Percentiles rank a stretch among this genome's conserved stretches.
phyloP scores from a whole-genome alignment of 495 filamentous ascomycete species.

The Penicillium fimorum region DNA sequence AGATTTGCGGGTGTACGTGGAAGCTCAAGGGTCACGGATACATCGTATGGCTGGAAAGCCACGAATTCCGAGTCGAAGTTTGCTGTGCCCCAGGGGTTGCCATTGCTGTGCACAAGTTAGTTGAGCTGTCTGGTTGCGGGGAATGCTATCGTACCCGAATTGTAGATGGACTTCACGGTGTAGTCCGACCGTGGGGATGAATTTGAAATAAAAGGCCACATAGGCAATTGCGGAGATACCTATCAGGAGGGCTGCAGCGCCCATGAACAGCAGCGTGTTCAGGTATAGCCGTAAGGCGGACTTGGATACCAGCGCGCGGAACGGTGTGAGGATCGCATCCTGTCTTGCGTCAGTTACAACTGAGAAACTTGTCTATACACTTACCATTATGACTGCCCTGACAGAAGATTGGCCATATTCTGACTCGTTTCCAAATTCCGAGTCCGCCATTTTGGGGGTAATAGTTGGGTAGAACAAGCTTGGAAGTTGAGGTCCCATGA shows the following conservation, averaged over 20 bases:
- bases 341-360: conserved; percentile 21
- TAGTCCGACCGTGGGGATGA: conserved; percentile 70
- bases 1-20: conserved; percentile 57
- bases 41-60: conserved; percentile 58
- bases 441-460: conserved; percentile 28
- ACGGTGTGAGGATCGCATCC: conserved; percentile 34
- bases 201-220: conserved; percentile 73
- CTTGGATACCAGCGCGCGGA: conserved; percentile 58
- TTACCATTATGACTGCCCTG: conserved; percentile 15
- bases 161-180: conserved; percentile 73
- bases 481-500: not conserved
- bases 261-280: conserved; percentile 61
- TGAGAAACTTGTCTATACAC: not conserved
- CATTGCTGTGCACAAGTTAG: conserved; percentile 29
- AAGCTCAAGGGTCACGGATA: conserved; percentile 69
- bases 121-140: not conserved
- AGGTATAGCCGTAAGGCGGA: conserved; percentile 70
- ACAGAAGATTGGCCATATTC: conserved; percentile 21
- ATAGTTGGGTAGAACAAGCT: conserved; percentile 12
- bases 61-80: conserved; percentile 40
- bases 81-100: conserved; percentile 45
- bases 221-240: conserved; percentile 66
- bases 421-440: conserved; percentile 30
- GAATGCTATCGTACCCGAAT: conserved; percentile 58
- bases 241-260: conserved; percentile 57